phyloP scores from a whole-genome alignment of 345 rosid species.

The Dipteronia dyeriana region DNA sequence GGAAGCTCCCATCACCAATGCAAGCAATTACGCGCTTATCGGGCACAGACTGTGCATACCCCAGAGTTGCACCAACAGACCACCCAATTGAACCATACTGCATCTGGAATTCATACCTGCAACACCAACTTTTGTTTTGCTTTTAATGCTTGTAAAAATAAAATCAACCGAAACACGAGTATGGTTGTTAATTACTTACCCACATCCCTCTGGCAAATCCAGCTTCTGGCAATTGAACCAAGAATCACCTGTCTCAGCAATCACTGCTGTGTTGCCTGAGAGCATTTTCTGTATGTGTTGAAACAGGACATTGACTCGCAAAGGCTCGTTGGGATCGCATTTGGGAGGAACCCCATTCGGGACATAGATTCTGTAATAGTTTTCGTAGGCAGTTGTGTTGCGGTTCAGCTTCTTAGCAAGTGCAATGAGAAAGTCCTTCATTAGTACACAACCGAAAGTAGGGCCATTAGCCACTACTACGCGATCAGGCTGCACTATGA shows the following conservation, averaged over 20 bases:
- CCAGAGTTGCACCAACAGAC: conserved; percentile 65
- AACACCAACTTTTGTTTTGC: conserved; percentile 18
- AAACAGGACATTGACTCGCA: conserved; percentile 31
- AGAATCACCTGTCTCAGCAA: conserved; percentile 47
- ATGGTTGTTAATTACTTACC: conserved; percentile 23
- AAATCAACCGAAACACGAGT: not conserved
- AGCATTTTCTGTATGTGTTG: conserved; percentile 35
- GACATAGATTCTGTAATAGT: conserved; percentile 27
- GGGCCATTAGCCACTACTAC: conserved; percentile 37
- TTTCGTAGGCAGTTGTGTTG: conserved; percentile 33
- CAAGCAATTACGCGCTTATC: conserved; percentile 58
- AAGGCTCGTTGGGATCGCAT: conserved; percentile 29
- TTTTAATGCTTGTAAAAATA: not conserved
- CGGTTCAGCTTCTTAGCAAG: conserved; percentile 26
- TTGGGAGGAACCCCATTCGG: conserved; percentile 31
- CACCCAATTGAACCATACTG: conserved; percentile 63
- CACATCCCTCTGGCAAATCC: conserved; percentile 38
- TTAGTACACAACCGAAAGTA: conserved; percentile 33
- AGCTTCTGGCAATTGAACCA: conserved; percentile 43
- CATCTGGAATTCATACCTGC: conserved; percentile 59
- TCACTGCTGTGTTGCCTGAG: conserved; percentile 29
- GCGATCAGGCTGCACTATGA: conserved; percentile 41
- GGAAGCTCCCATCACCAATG: conserved; percentile 65
- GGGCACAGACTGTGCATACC: conserved; percentile 58
- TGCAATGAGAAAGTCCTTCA: conserved; percentile 35